These are phyloP conservation scores for Aspergillus sparsus DNA, from an alignment of 495 filamentous ascomycete species.

Conservation along the genomic window DNA sequence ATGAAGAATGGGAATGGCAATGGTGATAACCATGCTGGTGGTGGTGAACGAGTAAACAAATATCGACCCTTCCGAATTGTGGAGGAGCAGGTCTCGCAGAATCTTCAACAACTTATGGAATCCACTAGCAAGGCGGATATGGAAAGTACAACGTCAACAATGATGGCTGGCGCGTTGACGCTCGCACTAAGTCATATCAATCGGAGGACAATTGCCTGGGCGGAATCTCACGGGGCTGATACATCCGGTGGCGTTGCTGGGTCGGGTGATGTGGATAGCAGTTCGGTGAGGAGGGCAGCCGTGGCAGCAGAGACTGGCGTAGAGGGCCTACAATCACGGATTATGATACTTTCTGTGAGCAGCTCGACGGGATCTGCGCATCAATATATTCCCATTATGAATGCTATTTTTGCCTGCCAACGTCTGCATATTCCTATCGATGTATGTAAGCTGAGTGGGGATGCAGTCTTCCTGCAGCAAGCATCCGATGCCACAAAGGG, in stretches of 20 bases:
- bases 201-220: constrained; percentile 52
- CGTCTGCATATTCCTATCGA: constrained; percentile 85
- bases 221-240: constrained; percentile 47
- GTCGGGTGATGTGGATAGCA: constrained; percentile 32
- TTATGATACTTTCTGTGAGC: constrained; percentile 81
- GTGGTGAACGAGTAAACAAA: constrained; percentile 68
- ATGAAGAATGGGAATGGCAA: constrained; percentile 31
- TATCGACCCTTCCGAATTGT: constrained; percentile 88
- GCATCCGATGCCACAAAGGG: constrained; percentile 88
- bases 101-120: constrained; percentile 67
- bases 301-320: constrained; percentile 38
- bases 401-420: constrained; percentile 90
- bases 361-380: constrained; percentile 79
- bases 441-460: constrained; percentile 79
- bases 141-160: constrained; percentile 63
- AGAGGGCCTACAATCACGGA: constrained; percentile 71
- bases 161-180: constrained; percentile 88
- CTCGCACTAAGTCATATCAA: constrained; percentile 88
- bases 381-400: constrained; percentile 98
- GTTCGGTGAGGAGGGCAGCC: constrained; percentile 35
- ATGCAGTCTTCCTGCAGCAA: constrained; percentile 92
- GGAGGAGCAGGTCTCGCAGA: constrained; percentile 72
- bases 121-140: constrained; percentile 63
- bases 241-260: constrained; percentile 23
- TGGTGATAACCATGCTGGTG: not conserved